Conservation (phyloP, 2,329 filamentous ascomycete genomes). For the Sclerotinia trifoliorum region DNA sequence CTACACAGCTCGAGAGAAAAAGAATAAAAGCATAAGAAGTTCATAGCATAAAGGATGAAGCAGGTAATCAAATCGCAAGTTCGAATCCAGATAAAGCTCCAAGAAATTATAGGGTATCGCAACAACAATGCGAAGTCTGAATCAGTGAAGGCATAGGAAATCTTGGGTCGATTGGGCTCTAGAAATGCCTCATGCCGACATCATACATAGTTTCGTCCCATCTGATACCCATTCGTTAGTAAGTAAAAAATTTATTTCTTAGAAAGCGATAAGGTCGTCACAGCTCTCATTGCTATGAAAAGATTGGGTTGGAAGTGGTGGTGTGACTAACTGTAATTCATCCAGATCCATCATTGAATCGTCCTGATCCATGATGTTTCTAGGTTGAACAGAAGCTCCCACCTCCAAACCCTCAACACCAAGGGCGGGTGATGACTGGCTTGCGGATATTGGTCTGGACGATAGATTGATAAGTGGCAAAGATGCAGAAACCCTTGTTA, state of each 20-base stretch:
- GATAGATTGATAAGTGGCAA: background rate
- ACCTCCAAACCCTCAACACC: conserved; percentile 13
- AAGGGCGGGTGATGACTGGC: background rate
- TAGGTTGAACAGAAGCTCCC: conserved; percentile 10
- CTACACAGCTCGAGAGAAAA: background rate
- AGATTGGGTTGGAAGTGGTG: background rate
- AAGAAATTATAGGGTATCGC: background rate
- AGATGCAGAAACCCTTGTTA: background rate
- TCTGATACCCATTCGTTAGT: conserved; percentile 10
- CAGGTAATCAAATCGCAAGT: background rate
- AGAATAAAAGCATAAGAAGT: background rate
- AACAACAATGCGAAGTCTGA: background rate
- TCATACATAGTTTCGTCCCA: conserved; percentile 31
- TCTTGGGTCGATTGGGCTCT: background rate
- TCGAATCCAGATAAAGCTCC: background rate
- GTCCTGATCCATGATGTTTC: conserved; percentile 22
- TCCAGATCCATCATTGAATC: conserved; percentile 33
- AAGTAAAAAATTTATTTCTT: background rate
- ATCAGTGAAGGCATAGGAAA: background rate
- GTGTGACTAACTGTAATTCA: conserved; percentile 30
- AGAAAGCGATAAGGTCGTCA: background rate
- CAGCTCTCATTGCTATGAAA: background rate
- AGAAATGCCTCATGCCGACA: conserved; percentile 27
- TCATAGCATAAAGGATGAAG: background rate
- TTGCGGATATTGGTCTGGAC: background rate